A percentile compares a stretch with the other conserved stretches of the same genome.
Evolutionary conservation across 2,329 filamentous ascomycete genomes (phyloP).

Genomic region (Nothopassalora personata): DNA sequence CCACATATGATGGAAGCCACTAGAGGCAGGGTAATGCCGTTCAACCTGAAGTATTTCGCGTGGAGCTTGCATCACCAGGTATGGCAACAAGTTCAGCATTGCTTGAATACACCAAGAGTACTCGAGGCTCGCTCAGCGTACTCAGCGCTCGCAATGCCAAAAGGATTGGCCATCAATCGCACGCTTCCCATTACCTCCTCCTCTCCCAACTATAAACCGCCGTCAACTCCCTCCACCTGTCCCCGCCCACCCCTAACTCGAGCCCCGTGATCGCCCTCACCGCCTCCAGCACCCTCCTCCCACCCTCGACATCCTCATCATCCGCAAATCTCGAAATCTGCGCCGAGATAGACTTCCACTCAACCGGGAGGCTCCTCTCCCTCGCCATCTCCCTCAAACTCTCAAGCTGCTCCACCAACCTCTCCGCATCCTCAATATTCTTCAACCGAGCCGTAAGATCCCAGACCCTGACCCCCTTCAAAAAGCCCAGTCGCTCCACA

Average conservation of each 20-base stretch:
- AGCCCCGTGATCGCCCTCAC: conserved; percentile 10
- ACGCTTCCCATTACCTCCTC: background rate
- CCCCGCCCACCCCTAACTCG: conserved; percentile 8
- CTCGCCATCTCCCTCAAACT: conserved; percentile 3
- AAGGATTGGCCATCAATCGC: too few species aligned
- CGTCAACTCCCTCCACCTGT: conserved; percentile 12
- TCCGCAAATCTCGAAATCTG: conserved; percentile 12
- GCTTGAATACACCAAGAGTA: too few species aligned
- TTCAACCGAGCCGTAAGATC: conserved; percentile 12
- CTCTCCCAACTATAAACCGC: conserved; percentile 10
- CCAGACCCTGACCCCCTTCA: conserved; percentile 11
- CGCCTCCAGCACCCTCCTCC: conserved; percentile 7
- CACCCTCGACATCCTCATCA: conserved; percentile 9
- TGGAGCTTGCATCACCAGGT: too few species aligned
- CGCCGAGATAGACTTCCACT: conserved; percentile 14
- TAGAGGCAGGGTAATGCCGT: too few species aligned
- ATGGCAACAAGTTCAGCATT: too few species aligned
- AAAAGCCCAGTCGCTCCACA: conserved; percentile 5
- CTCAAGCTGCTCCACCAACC: conserved; percentile 11
- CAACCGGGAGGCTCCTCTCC: background rate
- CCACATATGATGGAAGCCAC: too few species aligned
- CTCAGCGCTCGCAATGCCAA: too few species aligned
- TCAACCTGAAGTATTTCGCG: too few species aligned
- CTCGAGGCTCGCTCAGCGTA: too few species aligned
- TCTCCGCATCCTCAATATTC: conserved; percentile 11